Evolutionary conservation across 78 protist species (phyloP), one percentile per base, ranked within the genome.

Genomic region (Goniomonas avonlea): DNA sequence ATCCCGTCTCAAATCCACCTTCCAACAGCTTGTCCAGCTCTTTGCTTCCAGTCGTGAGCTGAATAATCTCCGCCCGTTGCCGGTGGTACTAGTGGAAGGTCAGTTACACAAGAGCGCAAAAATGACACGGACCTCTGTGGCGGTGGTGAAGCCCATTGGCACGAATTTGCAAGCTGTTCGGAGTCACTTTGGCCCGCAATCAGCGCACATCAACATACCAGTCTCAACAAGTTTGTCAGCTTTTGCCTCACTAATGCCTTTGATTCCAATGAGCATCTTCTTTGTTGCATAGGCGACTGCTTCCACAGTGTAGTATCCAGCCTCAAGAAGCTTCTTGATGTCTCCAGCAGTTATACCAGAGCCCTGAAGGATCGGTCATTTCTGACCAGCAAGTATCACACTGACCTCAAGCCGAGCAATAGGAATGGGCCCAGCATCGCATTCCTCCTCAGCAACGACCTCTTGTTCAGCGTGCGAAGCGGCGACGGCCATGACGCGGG

Each of bases 1-100:
- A 86, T 1, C 98, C 98, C 3, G 99, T 93, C 82, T 98, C 99
- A 48, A 98, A 68, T 23, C 99, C 99, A 29, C 99, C 98, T 3
- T 87, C 90, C 8, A 94, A 81, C 41, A 97, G 70, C 63, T 61
- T 85, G 82, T 98, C 98, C 5, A 96, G 79, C 74, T 92, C 95
- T 29, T 89, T 93, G n/a, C 90, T 81, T 20, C 99, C 99, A 0
- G 98, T 93, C 9, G 97, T 83, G 25, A 98, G 48, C 20, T 68
- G 53, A 45, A 94, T 25, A 37, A 93, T 70, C 35, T 96, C 94
- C 29, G 79, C 71, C 7, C 91, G 77, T 32, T 70, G 58, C 56
- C 70, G 59, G 79, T 93, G 90, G 23, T 88, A 73, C 47, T n/a
- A n/a, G n/a, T n/a, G n/a, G n/a, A n/a, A n/a, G n/a, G n/a, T n/a